Conservation (phyloP, 2,329 filamentous ascomycete species). For the Didymellaceae sp. region DNA sequence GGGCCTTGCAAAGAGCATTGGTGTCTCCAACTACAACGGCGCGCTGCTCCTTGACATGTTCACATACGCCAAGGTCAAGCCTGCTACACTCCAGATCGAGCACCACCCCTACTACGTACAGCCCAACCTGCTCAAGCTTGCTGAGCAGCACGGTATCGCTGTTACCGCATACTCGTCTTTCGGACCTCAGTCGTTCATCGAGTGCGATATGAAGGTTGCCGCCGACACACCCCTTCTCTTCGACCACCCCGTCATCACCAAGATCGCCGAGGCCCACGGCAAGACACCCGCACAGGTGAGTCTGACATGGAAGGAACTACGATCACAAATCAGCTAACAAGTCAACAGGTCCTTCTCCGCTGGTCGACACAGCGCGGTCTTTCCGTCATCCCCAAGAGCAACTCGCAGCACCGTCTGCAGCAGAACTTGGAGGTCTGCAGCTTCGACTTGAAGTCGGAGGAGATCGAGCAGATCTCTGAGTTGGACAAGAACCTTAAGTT, state of each 20-base stretch:
- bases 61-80: constrained; percentile 54
- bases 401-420: constrained; percentile 28
- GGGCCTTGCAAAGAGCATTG: constrained; percentile 55
- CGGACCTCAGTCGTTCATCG: constrained; percentile 55
- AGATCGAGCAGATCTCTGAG: constrained; percentile 40
- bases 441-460: constrained; percentile 32
- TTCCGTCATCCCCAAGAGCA: constrained; percentile 49
- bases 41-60: constrained; percentile 61
- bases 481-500: constrained; percentile 42
- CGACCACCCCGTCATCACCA: constrained; percentile 65
- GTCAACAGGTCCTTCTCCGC: constrained; percentile 10
- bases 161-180: constrained; percentile 49
- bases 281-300: constrained; percentile 72
- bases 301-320: not conserved
- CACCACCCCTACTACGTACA: constrained; percentile 49
- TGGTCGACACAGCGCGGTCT: constrained; percentile 54
- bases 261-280: constrained; percentile 67
- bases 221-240: constrained; percentile 40
- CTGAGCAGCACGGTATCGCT: constrained; percentile 41
- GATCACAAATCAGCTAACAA: not conserved
- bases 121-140: constrained; percentile 44
- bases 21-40: constrained; percentile 47
- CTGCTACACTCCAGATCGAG: constrained; percentile 47
- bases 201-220: constrained; percentile 20
- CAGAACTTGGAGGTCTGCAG: constrained; percentile 42